Percentiles rank a stretch among this genome's conserved stretches.
These are phyloP conservation scores for Prosopis cineraria DNA, from an alignment of 306 rosid genomes.

Conservation along the genomic window DNA sequence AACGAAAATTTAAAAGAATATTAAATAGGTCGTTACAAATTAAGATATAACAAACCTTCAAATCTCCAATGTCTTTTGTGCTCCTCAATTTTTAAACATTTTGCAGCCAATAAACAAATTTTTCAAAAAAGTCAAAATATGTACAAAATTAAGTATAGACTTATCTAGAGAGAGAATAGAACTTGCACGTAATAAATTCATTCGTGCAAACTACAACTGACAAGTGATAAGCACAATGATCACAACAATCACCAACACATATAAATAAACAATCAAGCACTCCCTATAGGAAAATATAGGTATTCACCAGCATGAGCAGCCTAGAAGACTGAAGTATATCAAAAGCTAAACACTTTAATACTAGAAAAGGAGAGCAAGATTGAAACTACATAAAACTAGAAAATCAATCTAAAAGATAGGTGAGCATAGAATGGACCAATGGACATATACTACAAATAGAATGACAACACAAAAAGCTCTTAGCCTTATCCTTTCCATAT, in stretches of 20 bases:
- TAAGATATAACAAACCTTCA: too few species aligned
- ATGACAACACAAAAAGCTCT: slow-evolving; percentile 27
- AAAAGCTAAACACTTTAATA: slow-evolving; percentile 24
- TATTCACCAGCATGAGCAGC: slow-evolving; percentile 16
- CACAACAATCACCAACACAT: slow-evolving; percentile 21
- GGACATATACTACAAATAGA: slow-evolving; percentile 28
- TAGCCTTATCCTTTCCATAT: too few species aligned
- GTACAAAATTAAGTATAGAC: slow-evolving; percentile 1
- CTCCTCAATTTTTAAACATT: slow-evolving; percentile 31
- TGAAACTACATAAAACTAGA: slow-evolving; percentile 28
- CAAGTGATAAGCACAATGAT: slow-evolving; percentile 6
- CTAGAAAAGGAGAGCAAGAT: slow-evolving; percentile 2
- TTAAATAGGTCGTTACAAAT: too few species aligned
- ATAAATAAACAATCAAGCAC: slow-evolving; percentile 26
- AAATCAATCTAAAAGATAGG: slow-evolving; percentile 33
- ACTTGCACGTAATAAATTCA: slow-evolving; percentile 20
- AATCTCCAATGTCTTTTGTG: slow-evolving; percentile 22
- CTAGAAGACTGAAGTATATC: slow-evolving; percentile 24
- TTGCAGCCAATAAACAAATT: slow-evolving; percentile 28
- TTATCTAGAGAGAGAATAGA: slow-evolving; percentile 25
- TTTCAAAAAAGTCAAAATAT: too few species aligned
- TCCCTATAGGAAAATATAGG: slow-evolving; percentile 16
- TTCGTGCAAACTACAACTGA: slow-evolving; percentile 17
- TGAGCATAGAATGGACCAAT: slow-evolving; percentile 30
- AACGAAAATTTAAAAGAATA: too few species aligned